Percentiles rank a stretch among this genome's conserved stretches.
phyloP scores from a whole-genome alignment of 192 early-diverging fungal species.

The Dissophora globulifera region DNA sequence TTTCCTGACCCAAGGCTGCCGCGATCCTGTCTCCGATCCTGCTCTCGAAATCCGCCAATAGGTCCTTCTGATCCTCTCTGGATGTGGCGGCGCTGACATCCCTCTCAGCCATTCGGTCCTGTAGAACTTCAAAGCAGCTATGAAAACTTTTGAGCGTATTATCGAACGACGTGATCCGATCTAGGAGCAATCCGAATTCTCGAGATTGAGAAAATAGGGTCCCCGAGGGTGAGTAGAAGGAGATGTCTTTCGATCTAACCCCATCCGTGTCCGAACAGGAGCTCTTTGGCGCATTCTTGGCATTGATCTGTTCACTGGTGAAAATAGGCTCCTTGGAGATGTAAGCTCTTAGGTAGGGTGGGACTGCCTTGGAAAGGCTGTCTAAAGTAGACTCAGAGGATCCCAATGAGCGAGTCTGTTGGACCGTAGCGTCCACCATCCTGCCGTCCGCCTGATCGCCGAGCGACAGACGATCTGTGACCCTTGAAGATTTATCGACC shows the following conservation, averaged over 20 bases:
- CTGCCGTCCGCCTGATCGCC: too few species aligned
- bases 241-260: too few species aligned
- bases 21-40: background rate
- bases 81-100: too few species aligned
- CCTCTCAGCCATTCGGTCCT: background rate
- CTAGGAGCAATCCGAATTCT: conserved; percentile 10
- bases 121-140: background rate
- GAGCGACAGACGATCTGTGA: too few species aligned
- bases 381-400: background rate
- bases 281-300: background rate
- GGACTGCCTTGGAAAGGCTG: background rate
- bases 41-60: background rate
- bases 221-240: conserved; percentile 1
- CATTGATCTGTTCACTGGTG: too few species aligned
- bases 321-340: conserved; percentile 15
- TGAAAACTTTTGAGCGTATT: background rate
- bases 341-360: conserved; percentile 18
- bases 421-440: background rate
- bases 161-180: conserved; percentile 15
- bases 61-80: background rate
- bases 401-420: background rate
- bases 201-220: conserved; percentile 21
- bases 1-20: background rate
- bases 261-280: too few species aligned
- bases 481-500: too few species aligned